These are phyloP conservation scores for Pycnococcus provasolii DNA, from an alignment of 139 green algal genomes.

Conservation along the genomic window DNA sequence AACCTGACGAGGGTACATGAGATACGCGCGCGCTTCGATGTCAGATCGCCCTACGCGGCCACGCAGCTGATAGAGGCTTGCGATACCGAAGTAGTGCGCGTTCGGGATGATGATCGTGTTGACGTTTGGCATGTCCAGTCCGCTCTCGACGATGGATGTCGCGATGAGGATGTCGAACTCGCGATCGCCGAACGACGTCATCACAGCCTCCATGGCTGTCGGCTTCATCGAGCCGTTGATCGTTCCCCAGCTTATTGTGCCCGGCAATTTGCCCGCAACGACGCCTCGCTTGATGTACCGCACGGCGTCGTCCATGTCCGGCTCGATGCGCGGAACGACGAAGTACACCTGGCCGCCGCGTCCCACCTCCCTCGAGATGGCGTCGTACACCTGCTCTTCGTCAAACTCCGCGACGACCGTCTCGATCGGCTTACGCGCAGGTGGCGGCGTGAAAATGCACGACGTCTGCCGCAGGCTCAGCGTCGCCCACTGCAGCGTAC, in stretches of 20 bases:
- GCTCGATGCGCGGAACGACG: conserved; percentile 26
- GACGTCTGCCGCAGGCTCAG: conserved; percentile 32
- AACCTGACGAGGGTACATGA: conserved; percentile 7
- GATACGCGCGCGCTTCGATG: conserved; percentile 18
- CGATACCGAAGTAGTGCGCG: conserved; percentile 37
- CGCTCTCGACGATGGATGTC: conserved; percentile 41
- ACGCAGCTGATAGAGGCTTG: conserved; percentile 42
- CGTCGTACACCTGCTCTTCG: conserved; percentile 8
- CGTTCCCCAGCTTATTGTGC: conserved; percentile 10
- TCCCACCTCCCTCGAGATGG: conserved; percentile 27
- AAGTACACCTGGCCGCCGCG: conserved; percentile 33
- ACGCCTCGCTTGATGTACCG: not conserved
- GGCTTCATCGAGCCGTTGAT: no score
- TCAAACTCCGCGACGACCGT: conserved; percentile 27
- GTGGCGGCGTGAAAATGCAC: conserved; percentile 33
- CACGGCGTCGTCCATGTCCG: not conserved
- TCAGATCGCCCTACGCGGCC: conserved; percentile 25
- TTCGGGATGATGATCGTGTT: conserved; percentile 44
- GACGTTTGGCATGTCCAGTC: conserved; percentile 37
- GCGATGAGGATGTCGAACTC: conserved; percentile 26
- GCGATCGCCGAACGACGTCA: no score
- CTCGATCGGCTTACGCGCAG: conserved; percentile 31
- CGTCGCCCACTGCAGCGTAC: conserved; percentile 40
- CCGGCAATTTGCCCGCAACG: not conserved
- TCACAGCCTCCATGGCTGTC: no score